Evolutionary conservation across 2,329 filamentous ascomycete species (phyloP), one percentile per base, ranked within the genome.

Genomic region (Capronia coronata): DNA sequence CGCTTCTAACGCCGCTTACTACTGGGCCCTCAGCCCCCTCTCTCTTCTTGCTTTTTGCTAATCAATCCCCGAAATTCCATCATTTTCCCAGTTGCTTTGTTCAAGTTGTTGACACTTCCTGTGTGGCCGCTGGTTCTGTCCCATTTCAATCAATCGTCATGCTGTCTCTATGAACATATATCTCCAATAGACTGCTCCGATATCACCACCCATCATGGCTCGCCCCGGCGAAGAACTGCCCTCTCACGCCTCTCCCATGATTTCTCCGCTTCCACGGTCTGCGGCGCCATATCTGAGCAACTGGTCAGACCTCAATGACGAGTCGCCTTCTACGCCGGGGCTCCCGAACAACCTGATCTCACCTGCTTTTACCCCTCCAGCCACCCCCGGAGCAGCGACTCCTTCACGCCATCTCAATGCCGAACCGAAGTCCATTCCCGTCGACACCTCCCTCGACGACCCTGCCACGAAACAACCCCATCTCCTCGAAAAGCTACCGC

Each of bases 401-500:
- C 48, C 66, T 61, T 54, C 62, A 59, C 65, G 54, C 41, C 64
- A 48, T 57, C 61, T 63, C 60, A 58, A 59, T 46, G 55, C 52
- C 64, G 67, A 63, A 62, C 67, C 63, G 50, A 66, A 50, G 63
- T 72, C 70, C 14, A 67, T 71, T 23, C 70, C 72, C 2, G 68
- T 75, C 25, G 69, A 71, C 49, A 63, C 58, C 10, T 56, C 57
- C 13, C 51, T 58, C 32, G 59, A 60, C 29, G 56, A 64, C 55
- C 54, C 56, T 54, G 57, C 60, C 30, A 70, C 73, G 44, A 83
- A 82, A 64, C 75, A 78, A 25, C 87, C 88, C 1, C 82, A 80
- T 51, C 75, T 95, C 18, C 78, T 96, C 5, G 75, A 84, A 58
- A 79, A 75, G 11, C 74, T 97, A 1, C 93, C 91, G 6, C 71